phyloP scores from a whole-genome alignment of 176 grass and related monocot genomes.

The Zoysia japonica region DNA sequence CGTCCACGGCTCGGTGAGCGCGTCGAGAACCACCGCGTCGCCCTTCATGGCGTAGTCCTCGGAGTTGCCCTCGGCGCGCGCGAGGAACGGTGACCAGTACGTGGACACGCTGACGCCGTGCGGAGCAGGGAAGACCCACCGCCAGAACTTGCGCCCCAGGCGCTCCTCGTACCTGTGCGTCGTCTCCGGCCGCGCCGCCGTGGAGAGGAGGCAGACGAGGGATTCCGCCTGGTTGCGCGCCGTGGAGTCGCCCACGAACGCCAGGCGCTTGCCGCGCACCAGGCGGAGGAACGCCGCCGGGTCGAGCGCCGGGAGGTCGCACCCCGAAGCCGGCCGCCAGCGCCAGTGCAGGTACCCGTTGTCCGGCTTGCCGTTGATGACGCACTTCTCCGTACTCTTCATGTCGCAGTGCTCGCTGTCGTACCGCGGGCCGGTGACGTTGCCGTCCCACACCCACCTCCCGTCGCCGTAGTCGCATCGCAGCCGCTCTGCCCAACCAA shows the following conservation, averaged over 20 bases:
- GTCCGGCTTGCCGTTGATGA: conserved; percentile 36
- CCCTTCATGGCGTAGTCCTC: conserved; percentile 28
- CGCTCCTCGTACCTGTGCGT: conserved; percentile 31
- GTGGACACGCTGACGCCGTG: conserved; percentile 42
- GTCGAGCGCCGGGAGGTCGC: conserved; percentile 29
- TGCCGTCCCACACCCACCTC: conserved; percentile 33
- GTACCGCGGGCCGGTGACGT: conserved; percentile 9
- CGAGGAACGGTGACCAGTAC: conserved; percentile 60
- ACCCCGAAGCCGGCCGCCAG: conserved; percentile 35
- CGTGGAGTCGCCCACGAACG: conserved; percentile 53
- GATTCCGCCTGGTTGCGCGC: conserved; percentile 53
- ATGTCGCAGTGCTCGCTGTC: conserved; percentile 38
- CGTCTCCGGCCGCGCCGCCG: conserved; percentile 22
- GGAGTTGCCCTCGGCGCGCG: conserved; percentile 9
- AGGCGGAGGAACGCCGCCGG: conserved; percentile 32
- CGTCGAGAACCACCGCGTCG: conserved; percentile 27
- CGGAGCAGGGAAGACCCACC: conserved; percentile 28
- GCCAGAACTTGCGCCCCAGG: conserved; percentile 39
- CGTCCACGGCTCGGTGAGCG: conserved; percentile 37
- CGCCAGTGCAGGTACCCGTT: conserved; percentile 46
- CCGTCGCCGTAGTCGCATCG: conserved; percentile 42
- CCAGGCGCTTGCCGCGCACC: conserved; percentile 28
- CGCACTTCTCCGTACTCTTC: conserved; percentile 36
- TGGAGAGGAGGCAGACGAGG: conserved; percentile 41
- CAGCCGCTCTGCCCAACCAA: conserved; percentile 9